Evolutionary conservation across 31 red algal species (phyloP).

Genomic region (Odonthalia washingtoniensis): DNA sequence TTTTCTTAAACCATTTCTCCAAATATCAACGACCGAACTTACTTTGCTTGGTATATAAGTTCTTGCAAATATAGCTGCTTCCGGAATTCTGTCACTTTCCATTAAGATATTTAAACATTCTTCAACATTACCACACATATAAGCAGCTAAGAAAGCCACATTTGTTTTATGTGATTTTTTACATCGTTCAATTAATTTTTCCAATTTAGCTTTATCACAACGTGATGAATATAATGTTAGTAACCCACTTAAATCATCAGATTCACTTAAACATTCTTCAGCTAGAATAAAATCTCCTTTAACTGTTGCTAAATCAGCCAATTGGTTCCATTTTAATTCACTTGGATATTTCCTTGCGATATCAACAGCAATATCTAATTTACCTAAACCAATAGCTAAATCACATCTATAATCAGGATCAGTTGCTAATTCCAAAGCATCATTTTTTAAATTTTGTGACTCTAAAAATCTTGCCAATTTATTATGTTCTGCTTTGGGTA

Average conservation of each 20-base stretch:
- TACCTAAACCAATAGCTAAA: slow-evolving; percentile 82
- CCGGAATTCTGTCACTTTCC: slow-evolving; percentile 74
- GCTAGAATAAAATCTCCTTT: slow-evolving; percentile 91
- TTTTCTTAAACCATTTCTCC: slow-evolving; percentile 83
- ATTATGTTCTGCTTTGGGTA: slow-evolving; percentile 91
- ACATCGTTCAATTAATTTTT: slow-evolving; percentile 64
- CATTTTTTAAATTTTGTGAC: slow-evolving; percentile 80
- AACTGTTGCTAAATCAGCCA: slow-evolving; percentile 84
- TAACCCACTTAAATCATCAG: slow-evolving; percentile 87
- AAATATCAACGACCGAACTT: slow-evolving; percentile 73
- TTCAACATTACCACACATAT: slow-evolving; percentile 78
- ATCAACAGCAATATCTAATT: slow-evolving; percentile 82
- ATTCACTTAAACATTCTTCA: slow-evolving; percentile 88
- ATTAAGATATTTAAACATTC: slow-evolving; percentile 88
- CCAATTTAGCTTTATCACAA: slow-evolving; percentile 71
- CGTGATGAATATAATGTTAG: slow-evolving; percentile 77
- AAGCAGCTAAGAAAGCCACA: slow-evolving; percentile 86
- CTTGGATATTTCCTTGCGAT: slow-evolving; percentile 87
- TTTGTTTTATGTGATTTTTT: slow-evolving; percentile 81
- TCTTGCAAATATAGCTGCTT: slow-evolving; percentile 95
- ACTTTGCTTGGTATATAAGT: slow-evolving; percentile 87
- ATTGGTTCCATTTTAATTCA: slow-evolving; percentile 93
- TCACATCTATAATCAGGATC: slow-evolving; percentile 99
- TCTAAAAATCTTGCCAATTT: slow-evolving; percentile 95
- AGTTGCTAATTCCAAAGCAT: slow-evolving; percentile 93